These are phyloP conservation scores for Xylaria sp. DNA, from an alignment of 2,329 filamentous ascomycete genomes.

Conservation along the genomic window DNA sequence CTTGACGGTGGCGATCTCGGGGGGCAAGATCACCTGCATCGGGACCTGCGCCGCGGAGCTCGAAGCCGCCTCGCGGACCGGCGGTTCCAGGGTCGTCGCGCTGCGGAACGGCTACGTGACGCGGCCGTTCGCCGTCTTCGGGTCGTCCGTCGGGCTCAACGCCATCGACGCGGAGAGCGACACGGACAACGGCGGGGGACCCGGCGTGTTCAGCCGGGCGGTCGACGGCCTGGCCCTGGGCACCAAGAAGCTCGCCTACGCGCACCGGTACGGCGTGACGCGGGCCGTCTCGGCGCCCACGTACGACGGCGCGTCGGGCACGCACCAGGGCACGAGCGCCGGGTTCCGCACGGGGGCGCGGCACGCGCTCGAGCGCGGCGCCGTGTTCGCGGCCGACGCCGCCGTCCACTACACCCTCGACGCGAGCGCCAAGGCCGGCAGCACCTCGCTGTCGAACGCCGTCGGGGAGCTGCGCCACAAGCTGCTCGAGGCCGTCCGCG, in stretches of 20 bases:
- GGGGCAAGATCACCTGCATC: constrained; percentile 59
- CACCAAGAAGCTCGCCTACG: constrained; percentile 57
- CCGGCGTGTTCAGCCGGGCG: constrained; percentile 57
- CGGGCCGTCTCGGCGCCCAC: constrained; percentile 60
- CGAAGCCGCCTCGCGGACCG: constrained; percentile 38
- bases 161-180: constrained; percentile 62
- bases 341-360: constrained; percentile 58
- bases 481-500: constrained; percentile 55
- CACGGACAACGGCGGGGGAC: constrained; percentile 55
- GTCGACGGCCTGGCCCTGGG: constrained; percentile 59
- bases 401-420: constrained; percentile 63
- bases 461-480: constrained; percentile 56
- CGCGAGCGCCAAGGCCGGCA: constrained; percentile 46
- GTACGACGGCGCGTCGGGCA: constrained; percentile 43
- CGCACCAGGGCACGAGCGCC: constrained; percentile 60
- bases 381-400: constrained; percentile 57
- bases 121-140: constrained; percentile 62
- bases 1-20: constrained; percentile 53
- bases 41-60: constrained; percentile 55
- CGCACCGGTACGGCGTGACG: constrained; percentile 60
- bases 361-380: constrained; percentile 49
- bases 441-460: constrained; percentile 54
- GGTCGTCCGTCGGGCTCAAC: constrained; percentile 62
- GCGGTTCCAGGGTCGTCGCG: constrained; percentile 45
- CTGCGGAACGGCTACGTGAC: constrained; percentile 64